These are phyloP conservation scores for Cyclotella cryptica DNA, from an alignment of 108 stramenopile genomes.

Conservation along the genomic window DNA sequence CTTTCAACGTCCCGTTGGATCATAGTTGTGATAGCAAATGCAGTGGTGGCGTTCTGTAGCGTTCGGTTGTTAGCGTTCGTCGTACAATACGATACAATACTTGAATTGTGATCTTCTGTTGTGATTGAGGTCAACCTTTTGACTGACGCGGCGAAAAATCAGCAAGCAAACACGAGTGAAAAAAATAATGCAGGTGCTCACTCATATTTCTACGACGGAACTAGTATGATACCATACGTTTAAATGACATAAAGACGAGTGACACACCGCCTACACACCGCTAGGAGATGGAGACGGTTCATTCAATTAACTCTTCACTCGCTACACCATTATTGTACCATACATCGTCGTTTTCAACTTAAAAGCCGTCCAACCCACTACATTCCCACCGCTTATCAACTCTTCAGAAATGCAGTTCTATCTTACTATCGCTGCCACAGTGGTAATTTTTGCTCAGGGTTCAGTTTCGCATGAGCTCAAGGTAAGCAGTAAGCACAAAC, in stretches of 20 bases:
- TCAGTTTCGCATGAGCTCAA: slow-evolving; percentile 5
- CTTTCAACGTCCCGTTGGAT: too few relatives aligned
- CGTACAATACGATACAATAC: too few relatives aligned
- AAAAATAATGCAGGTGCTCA: neutral
- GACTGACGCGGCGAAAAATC: too few relatives aligned
- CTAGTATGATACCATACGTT: neutral
- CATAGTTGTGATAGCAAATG: too few relatives aligned
- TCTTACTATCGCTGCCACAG: neutral
- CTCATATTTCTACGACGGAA: neutral
- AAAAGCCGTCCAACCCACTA: too few relatives aligned
- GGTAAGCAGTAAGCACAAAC: neutral
- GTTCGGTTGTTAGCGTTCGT: too few relatives aligned
- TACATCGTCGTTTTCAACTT: too few relatives aligned
- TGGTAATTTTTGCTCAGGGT: slow-evolving; percentile 2
- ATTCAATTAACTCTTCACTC: neutral
- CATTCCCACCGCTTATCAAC: neutral
- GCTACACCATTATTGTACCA: neutral
- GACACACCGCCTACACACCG: neutral
- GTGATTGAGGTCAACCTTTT: too few relatives aligned
- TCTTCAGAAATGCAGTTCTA: neutral
- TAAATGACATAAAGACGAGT: neutral
- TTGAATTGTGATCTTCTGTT: too few relatives aligned
- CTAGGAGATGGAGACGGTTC: neutral
- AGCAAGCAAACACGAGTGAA: neutral
- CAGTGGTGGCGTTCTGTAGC: too few relatives aligned